phyloP scores from a whole-genome alignment of 345 rosid species.

The Leavenworthia alabamica region DNA sequence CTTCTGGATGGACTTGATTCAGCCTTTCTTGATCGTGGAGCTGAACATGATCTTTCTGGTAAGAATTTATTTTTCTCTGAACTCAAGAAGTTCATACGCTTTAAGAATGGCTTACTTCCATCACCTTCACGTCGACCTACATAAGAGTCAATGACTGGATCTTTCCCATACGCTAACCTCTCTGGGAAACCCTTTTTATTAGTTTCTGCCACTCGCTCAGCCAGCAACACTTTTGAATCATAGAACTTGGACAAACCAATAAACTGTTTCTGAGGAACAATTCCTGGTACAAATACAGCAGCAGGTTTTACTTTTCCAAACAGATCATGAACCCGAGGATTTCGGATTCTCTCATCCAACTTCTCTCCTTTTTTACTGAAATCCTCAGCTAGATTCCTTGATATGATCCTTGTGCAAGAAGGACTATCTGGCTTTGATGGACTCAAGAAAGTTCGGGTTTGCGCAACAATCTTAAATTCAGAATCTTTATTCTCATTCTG shows the following conservation, averaged over 20 bases:
- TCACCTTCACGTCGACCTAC: constrained; percentile 38
- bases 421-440: constrained; percentile 31
- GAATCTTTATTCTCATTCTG: constrained; percentile 32
- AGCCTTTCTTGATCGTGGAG: constrained; percentile 34
- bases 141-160: constrained; percentile 18
- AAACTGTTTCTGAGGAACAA: constrained; percentile 30
- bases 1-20: constrained; percentile 35
- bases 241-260: constrained; percentile 33
- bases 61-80: constrained; percentile 26
- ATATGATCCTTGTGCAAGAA: constrained; percentile 28
- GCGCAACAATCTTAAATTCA: constrained; percentile 25
- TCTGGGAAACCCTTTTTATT: constrained; percentile 18
- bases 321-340: constrained; percentile 29
- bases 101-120: constrained; percentile 25
- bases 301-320: constrained; percentile 36
- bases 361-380: constrained; percentile 33
- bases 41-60: constrained; percentile 37
- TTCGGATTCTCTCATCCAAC: constrained; percentile 32
- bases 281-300: constrained; percentile 45
- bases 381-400: constrained; percentile 35
- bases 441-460: constrained; percentile 29
- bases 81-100: constrained; percentile 31
- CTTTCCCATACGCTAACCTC: constrained; percentile 8
- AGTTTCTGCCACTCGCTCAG: constrained; percentile 31
- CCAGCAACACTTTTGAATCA: constrained; percentile 28